These are phyloP conservation scores for Claviceps arundinis DNA, from an alignment of 2,329 filamentous ascomycete species.

Conservation along the genomic window DNA sequence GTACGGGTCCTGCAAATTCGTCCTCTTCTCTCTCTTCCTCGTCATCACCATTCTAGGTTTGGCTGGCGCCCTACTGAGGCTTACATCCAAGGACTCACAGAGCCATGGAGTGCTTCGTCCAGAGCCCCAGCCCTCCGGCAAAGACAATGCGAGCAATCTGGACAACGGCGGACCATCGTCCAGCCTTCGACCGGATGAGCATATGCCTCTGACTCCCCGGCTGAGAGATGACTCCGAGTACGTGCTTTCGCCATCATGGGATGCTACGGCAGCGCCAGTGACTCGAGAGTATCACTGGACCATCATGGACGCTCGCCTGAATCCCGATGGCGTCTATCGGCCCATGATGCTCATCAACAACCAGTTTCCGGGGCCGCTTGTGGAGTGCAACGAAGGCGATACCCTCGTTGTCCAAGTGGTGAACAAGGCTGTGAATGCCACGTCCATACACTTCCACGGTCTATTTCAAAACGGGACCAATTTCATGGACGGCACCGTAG, in stretches of 20 bases:
- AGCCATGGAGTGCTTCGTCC: not conserved
- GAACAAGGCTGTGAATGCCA: constrained; percentile 54
- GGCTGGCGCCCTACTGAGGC: constrained; percentile 10
- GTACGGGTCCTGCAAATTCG: constrained; percentile 6
- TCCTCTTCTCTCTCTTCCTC: constrained; percentile 11
- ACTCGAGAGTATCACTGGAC: constrained; percentile 48
- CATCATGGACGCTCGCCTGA: constrained; percentile 41
- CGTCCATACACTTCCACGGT: constrained; percentile 64
- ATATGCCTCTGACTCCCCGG: constrained; percentile 10
- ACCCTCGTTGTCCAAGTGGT: constrained; percentile 54
- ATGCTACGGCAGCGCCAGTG: constrained; percentile 33
- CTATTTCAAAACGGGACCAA: constrained; percentile 66
- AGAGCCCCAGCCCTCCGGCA: not conserved
- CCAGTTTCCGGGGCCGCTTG: constrained; percentile 58
- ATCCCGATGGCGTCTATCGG: constrained; percentile 45
- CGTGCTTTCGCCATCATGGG: constrained; percentile 42
- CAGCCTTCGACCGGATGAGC: constrained; percentile 13
- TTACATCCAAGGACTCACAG: constrained; percentile 3
- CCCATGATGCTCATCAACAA: constrained; percentile 60
- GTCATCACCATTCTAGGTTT: constrained; percentile 13
- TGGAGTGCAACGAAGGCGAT: constrained; percentile 64
- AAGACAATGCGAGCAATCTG: not conserved
- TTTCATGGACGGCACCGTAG: constrained; percentile 59
- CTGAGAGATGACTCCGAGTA: constrained; percentile 34
- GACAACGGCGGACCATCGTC: not conserved